Evolutionary conservation across 331 rosid genomes (phyloP).

Genomic region (Telfairia occidentalis): DNA sequence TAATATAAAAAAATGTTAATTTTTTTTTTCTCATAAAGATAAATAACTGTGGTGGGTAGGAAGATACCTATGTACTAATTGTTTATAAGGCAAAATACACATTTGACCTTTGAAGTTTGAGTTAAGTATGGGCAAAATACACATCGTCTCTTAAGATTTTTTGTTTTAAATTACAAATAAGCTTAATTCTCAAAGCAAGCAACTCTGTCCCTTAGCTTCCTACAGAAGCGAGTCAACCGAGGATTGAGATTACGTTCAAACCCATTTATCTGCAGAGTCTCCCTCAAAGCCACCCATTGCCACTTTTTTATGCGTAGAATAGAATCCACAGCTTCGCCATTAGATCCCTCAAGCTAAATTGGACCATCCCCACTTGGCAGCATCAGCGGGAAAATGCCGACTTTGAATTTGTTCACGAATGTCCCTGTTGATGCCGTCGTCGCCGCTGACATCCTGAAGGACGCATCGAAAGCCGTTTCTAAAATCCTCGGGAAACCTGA

Average conservation of each 20-base stretch:
- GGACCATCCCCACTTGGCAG: neutral
- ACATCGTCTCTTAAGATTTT: no score
- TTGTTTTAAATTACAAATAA: no score
- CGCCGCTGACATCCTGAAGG: conserved; percentile 81
- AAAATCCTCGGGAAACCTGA: conserved; percentile 90
- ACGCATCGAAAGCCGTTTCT: conserved; percentile 83
- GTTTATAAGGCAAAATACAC: no score
- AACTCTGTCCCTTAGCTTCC: neutral
- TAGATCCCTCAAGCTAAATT: neutral
- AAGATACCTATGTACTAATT: no score
- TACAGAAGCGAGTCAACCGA: neutral
- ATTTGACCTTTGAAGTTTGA: no score
- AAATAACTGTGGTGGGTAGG: no score
- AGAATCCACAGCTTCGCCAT: neutral
- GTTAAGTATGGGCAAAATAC: no score
- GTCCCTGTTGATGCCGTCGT: conserved; percentile 66
- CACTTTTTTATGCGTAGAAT: neutral
- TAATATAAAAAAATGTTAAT: no score
- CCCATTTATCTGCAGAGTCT: neutral
- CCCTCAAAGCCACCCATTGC: neutral
- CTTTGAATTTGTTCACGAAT: conserved; percentile 67
- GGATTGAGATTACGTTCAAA: neutral
- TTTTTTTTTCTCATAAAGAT: no score
- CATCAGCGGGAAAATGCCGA: conserved; percentile 41
- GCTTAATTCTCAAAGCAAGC: neutral